These are phyloP conservation scores for Nemania sp. DNA, from an alignment of 2,329 filamentous ascomycete species.

Conservation along the genomic window DNA sequence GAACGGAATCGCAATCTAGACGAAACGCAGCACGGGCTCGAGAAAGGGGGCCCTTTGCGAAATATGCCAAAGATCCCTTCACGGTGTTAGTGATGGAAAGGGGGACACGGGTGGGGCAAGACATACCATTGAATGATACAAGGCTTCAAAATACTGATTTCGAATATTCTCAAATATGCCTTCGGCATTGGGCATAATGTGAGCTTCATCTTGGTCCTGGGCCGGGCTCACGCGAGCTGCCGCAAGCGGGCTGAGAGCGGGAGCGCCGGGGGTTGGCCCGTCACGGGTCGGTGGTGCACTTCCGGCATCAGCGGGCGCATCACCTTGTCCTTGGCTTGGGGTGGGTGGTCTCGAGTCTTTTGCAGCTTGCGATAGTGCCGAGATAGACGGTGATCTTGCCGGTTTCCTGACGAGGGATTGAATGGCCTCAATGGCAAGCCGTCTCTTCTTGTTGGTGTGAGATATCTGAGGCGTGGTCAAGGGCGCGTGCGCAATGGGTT, in stretches of 20 bases:
- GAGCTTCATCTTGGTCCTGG: conserved; percentile 29
- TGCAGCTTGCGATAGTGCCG: conserved; percentile 27
- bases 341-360: conserved; percentile 22
- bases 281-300: not conserved
- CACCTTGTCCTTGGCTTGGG: conserved; percentile 10
- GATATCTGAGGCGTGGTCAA: conserved; percentile 53
- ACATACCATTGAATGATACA: conserved; percentile 67
- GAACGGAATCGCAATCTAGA: conserved; percentile 61
- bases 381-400: conserved; percentile 50
- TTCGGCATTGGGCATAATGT: conserved; percentile 49
- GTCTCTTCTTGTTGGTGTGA: conserved; percentile 58
- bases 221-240: conserved; percentile 19
- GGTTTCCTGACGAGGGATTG: conserved; percentile 64
- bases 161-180: conserved; percentile 63
- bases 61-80: conserved; percentile 79
- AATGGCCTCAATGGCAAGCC: conserved; percentile 65
- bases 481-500: conserved; percentile 26
- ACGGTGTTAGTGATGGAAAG: conserved; percentile 45
- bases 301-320: not conserved
- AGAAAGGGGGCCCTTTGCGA: conserved; percentile 80
- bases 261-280: not conserved
- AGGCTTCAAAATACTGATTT: conserved; percentile 60
- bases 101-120: conserved; percentile 29
- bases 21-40: conserved; percentile 74
- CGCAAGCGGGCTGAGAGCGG: not conserved